Evolutionary conservation across 441 rosid genomes (phyloP), one percentile per base, ranked within the genome.

Genomic region (Gossypium gossypioides): DNA sequence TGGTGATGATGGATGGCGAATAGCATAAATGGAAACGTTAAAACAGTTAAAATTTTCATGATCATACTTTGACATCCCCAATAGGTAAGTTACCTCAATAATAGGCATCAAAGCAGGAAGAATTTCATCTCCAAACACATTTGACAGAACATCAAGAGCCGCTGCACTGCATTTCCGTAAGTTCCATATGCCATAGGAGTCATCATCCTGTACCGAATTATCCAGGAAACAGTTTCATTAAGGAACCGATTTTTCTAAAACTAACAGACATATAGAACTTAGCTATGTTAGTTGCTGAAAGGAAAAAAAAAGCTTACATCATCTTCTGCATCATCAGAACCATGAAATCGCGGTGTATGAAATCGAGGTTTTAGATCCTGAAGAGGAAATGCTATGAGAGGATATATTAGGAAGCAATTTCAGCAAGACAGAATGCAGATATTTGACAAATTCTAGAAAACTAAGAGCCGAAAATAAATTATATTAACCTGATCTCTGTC

Each of bases 131-230:
- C 97, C 97, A 83, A 91, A 93, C 73, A 89, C 86, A 84, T 90
- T 96, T 54, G 99, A 96, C 71, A 96, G 86, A 72, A 86, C 77
- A 75, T 96, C 97, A 82, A 96, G 91, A 74, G 96, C 97, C 65
- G 99, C 97, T 64, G 99, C 98, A 84, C 99, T 91, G 83, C 98
- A 93, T 85, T 96, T 96, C 83, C 98, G 86, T 72, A 96, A 82
- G 82, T 92, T 96, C 99, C 97, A 96, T 37, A 89, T 74, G 18
- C 90, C 90, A 34, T 84, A 86, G 6, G 87, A 86, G 78, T 96
- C 99, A 78, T 93, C 98, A 80, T 96, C 99, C 99, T 96, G 88
- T 62, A 74, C 68, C 80, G 71, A 77, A 55, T 54, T 68, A 71
- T 37, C 71, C 40, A 56, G 72, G 66, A 59, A 22, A 24, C 16